A percentile compares a stretch with the other conserved stretches of the same genome.
Conservation (phyloP, 345 rosid genomes). For the Aegle marmelos region DNA sequence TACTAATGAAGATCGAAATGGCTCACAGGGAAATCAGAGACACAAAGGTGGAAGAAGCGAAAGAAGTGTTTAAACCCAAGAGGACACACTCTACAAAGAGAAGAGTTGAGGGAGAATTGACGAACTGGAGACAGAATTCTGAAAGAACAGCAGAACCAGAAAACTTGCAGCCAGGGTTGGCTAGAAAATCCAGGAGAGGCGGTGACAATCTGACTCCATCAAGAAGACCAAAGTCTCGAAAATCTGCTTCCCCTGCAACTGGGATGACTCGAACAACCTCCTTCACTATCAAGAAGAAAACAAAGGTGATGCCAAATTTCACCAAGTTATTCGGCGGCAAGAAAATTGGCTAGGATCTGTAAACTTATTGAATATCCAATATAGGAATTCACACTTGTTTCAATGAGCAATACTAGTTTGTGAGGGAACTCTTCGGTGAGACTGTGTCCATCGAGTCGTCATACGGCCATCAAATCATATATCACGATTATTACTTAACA, state of each 20-base stretch:
- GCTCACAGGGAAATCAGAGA: slow-evolving; percentile 42
- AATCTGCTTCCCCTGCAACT: slow-evolving; percentile 45
- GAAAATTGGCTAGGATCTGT: slow-evolving; percentile 14
- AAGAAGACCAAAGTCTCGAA: slow-evolving; percentile 35
- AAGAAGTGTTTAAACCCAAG: slow-evolving; percentile 34
- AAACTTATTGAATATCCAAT: not conserved
- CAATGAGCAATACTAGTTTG: not conserved
- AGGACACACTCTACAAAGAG: slow-evolving; percentile 56
- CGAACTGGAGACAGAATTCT: slow-evolving; percentile 29
- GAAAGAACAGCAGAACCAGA: slow-evolving; percentile 28
- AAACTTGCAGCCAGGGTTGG: slow-evolving; percentile 12
- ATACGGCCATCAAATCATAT: no score
- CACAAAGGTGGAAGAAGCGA: slow-evolving; percentile 54
- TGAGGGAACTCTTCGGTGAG: no score
- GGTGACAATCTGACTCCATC: slow-evolving; percentile 37
- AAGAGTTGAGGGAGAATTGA: slow-evolving; percentile 44
- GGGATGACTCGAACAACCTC: slow-evolving; percentile 37
- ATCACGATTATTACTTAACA: no score
- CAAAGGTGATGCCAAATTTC: slow-evolving; percentile 52
- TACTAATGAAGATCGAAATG: slow-evolving; percentile 53
- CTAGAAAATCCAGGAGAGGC: slow-evolving; percentile 35
- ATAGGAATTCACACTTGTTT: not conserved
- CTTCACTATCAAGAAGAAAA: slow-evolving; percentile 54
- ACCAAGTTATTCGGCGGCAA: slow-evolving; percentile 53
- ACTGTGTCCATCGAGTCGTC: no score